phyloP scores from a whole-genome alignment of 1,284 basidiomycete genomes.

The Sanghuangporus baumii region DNA sequence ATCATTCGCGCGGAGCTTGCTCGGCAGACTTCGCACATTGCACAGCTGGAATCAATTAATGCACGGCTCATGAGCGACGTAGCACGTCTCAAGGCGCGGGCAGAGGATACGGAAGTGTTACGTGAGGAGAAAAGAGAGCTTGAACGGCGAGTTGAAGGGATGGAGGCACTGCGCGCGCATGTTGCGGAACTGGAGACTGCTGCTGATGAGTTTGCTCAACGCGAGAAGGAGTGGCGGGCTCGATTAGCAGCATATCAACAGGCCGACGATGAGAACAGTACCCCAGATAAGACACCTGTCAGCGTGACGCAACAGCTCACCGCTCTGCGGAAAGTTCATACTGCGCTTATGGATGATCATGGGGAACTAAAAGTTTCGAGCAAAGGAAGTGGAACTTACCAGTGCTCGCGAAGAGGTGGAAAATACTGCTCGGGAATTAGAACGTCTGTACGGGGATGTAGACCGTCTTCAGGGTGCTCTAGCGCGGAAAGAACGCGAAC shows the following conservation, averaged over 20 bases:
- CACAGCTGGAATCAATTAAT: conserved; percentile 60
- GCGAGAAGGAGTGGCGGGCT: conserved; percentile 20
- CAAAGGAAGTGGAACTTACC: conserved; percentile 44
- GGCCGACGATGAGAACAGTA: background rate
- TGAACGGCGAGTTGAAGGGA: conserved; percentile 46
- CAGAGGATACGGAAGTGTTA: conserved; percentile 61
- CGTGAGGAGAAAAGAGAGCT: conserved; percentile 69
- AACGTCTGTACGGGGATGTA: conserved; percentile 28
- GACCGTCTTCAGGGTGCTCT: conserved; percentile 29
- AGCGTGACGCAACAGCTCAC: conserved; percentile 50
- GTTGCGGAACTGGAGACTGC: conserved; percentile 47
- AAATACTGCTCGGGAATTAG: conserved; percentile 33
- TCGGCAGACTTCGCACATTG: conserved; percentile 55
- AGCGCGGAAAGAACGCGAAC: conserved; percentile 39
- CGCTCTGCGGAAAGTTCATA: conserved; percentile 52
- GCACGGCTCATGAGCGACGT: conserved; percentile 52
- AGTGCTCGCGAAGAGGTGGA: conserved; percentile 32
- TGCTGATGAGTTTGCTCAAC: conserved; percentile 35
- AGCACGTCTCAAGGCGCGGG: conserved; percentile 43
- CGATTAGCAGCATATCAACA: conserved; percentile 18
- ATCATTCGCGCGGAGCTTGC: conserved; percentile 59
- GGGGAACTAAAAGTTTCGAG: conserved; percentile 47
- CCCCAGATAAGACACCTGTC: conserved; percentile 40
- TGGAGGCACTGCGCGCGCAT: conserved; percentile 53
- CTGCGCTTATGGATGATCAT: conserved; percentile 57